Percentiles rank a stretch among this genome's conserved stretches.
Evolutionary conservation across 345 rosid species (phyloP).

Genomic region (Boechera divaricarpa): DNA sequence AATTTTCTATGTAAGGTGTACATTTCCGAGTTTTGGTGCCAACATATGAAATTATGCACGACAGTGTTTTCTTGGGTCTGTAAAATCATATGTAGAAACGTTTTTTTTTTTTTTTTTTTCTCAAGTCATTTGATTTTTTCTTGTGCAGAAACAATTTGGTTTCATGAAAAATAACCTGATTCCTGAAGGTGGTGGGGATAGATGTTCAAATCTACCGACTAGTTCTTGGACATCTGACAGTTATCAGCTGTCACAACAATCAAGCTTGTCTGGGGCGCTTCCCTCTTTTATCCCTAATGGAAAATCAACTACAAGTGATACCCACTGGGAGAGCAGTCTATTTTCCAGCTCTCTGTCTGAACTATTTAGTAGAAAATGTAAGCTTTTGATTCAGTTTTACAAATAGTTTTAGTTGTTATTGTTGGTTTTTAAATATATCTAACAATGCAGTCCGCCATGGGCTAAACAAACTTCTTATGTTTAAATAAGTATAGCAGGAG

Average conservation of each 20-base stretch:
- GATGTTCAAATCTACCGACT: constrained; percentile 45
- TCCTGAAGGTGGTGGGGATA: constrained; percentile 57
- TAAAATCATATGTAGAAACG: neutral
- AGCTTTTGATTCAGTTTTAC: constrained; percentile 29
- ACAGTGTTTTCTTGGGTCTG: neutral
- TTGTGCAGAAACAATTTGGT: constrained; percentile 71
- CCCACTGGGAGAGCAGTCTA: constrained; percentile 78
- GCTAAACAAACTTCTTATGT: neutral
- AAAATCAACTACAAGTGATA: constrained; percentile 48
- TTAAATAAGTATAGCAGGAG: neutral
- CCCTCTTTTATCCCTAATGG: constrained; percentile 47
- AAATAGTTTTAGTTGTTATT: neutral
- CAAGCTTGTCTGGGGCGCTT: constrained; percentile 51
- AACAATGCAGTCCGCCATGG: neutral
- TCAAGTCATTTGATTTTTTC: constrained; percentile 22
- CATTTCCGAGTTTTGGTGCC: too few relatives aligned
- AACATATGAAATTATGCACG: too few relatives aligned
- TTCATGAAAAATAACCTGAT: constrained; percentile 58
- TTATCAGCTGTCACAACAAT: constrained; percentile 47
- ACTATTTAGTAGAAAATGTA: constrained; percentile 66
- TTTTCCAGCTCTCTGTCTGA: constrained; percentile 95
- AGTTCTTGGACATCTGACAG: constrained; percentile 52
- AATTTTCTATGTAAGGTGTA: neutral
- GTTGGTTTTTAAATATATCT: neutral
- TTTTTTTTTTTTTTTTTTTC: neutral